These are phyloP conservation scores for Trypanosoma melophagium DNA, from an alignment of 208 protist genomes.

Conservation along the genomic window DNA sequence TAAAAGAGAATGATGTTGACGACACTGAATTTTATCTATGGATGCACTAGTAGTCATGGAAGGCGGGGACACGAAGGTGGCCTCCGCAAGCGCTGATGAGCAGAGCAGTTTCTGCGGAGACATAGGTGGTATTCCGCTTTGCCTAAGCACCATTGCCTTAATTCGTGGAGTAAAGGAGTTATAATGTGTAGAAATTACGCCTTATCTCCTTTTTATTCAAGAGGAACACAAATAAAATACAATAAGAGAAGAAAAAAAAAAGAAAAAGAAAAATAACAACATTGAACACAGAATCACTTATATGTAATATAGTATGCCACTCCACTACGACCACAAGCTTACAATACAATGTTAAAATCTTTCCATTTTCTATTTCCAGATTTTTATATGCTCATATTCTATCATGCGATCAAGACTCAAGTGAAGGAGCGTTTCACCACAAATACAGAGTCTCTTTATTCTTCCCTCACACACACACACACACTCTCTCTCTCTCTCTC, in stretches of 20 bases:
- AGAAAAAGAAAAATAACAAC: conserved; percentile 6
- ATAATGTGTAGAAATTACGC: no score
- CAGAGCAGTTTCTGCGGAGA: background rate
- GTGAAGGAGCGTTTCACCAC: no score
- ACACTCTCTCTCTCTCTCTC: no score
- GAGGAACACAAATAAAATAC: background rate
- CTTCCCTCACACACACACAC: background rate
- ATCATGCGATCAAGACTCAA: no score
- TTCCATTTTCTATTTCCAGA: no score
- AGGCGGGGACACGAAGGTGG: background rate
- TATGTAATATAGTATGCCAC: background rate
- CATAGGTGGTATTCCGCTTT: background rate
- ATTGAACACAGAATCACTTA: background rate
- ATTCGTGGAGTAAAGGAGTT: no score
- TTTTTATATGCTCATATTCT: no score
- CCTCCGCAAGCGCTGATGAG: background rate
- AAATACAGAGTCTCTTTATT: background rate
- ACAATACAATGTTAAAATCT: no score
- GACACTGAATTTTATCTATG: background rate
- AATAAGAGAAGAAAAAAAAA: no score
- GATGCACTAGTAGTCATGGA: background rate
- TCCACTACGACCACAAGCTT: no score
- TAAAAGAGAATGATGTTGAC: background rate
- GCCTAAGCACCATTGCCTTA: no score
- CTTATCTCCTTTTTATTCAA: background rate